A percentile compares a stretch with the other conserved stretches of the same genome.
phyloP scores from a whole-genome alignment of 176 grass and related monocot species.

The Oryza australiensis region DNA sequence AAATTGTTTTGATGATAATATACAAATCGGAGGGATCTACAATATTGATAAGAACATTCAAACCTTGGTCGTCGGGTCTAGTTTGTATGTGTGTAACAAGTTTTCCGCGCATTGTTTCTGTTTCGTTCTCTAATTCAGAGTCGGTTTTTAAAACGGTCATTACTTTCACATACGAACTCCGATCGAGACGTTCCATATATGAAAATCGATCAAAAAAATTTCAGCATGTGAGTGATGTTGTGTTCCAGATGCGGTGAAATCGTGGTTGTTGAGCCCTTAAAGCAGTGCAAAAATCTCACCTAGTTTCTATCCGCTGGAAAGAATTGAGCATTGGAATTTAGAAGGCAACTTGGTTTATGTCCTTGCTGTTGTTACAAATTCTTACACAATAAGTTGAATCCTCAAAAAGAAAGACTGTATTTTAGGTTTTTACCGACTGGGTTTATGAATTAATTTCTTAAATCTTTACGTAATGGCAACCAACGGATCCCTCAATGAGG shows the following conservation, averaged over 20 bases:
- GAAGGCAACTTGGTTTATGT: neutral
- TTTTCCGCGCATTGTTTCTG: no score
- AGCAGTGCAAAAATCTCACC: neutral
- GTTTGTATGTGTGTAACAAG: no score
- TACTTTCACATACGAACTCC: no score
- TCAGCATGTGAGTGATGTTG: neutral
- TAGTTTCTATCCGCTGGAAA: neutral
- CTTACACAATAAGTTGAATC: neutral
- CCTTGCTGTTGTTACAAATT: neutral
- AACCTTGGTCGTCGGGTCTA: no score
- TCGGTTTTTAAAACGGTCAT: no score
- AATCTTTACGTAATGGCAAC: constrained; percentile 3
- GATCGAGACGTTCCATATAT: no score
- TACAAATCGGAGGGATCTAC: no score
- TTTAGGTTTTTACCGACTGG: neutral
- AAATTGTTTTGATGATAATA: no score
- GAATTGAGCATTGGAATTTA: neutral
- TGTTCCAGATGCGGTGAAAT: neutral
- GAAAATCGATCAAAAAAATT: no score
- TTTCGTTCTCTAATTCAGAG: no score
- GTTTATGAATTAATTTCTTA: neutral
- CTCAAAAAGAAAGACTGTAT: neutral
- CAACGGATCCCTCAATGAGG: neutral
- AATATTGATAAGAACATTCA: no score
- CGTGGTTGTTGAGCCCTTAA: neutral